Base-by-base conservation (phyloP, 495 filamentous ascomycete species). In the Elasticomyces elasticus region DNA sequence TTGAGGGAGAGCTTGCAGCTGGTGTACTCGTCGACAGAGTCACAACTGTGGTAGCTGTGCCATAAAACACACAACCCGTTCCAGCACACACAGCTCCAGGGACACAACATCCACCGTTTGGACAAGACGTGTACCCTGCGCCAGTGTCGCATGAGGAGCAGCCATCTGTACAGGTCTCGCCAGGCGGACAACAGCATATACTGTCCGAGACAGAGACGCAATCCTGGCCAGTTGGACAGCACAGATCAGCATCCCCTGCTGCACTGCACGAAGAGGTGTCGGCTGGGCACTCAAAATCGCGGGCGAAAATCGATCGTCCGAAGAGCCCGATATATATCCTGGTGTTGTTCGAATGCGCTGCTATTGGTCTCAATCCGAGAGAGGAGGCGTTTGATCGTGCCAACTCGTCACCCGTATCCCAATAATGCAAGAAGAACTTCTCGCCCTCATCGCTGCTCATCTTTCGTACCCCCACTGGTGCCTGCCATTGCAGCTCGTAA, bases 111-210 rank as follows among this genome's bases (percentile, higher is more conserved):
- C 90, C 91, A 27, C 73, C 76, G 17, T 75, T 72, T 1, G 81
- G 73, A 63, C 92, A 98, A 22, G 75, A 73, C 12, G 77, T 76
- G 66, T 87, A 84, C 13, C 80, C 83, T 20, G 54, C 58, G 5
- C 23, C 54, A 0, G 65, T 66, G 47, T 72, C 69, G 62, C 91
- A 98, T 2, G 63, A 64, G 0, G 74, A 73, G 37, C 95, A 78
- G 6, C 70, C 68, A 6, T 83, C 81, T 4, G 75, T 72, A 67
- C 92, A 98, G 5, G 63, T 78, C 60, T 77, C 65, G 2, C 89
- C 89, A 26, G 67, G 66, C 15, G 84, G 84, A 73, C 91, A 98
- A 66, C 91, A 98, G 2, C 89, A 92, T 1, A 95, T 86, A 51
- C 79, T 76, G 0, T 88, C 81, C n/a, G 73, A 53, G 23, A 94